Percentiles rank a stretch among this genome's conserved stretches.
phyloP scores from a whole-genome alignment of 1,284 basidiomycete species.

The Sanghuangporus baumii region DNA sequence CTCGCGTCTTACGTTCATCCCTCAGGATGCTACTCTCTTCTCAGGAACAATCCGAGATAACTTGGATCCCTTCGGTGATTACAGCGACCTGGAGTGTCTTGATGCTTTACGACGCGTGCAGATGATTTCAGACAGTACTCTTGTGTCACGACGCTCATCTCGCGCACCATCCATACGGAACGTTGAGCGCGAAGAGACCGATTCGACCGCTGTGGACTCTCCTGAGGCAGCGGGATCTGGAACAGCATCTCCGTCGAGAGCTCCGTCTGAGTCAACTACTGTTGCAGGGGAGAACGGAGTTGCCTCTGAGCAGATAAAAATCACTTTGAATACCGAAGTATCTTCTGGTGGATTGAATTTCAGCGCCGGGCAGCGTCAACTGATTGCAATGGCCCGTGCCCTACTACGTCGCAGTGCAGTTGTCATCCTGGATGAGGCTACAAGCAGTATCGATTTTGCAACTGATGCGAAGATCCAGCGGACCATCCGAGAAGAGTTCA shows the following conservation, averaged over 20 bases:
- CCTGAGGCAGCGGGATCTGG: slow-evolving; percentile 20
- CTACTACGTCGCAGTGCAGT: slow-evolving; percentile 71
- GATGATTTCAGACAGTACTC: slow-evolving; percentile 46
- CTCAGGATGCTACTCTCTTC: slow-evolving; percentile 66
- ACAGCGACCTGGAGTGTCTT: slow-evolving; percentile 73
- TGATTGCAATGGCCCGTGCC: slow-evolving; percentile 77
- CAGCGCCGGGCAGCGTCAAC: slow-evolving; percentile 81
- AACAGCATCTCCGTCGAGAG: slow-evolving; percentile 26
- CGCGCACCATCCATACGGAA: slow-evolving; percentile 40
- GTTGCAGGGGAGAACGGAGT: slow-evolving; percentile 33
- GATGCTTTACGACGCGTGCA: slow-evolving; percentile 64
- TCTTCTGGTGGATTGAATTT: slow-evolving; percentile 80
- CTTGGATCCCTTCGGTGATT: slow-evolving; percentile 81
- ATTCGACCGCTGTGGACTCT: slow-evolving; percentile 26
- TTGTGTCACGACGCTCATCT: slow-evolving; percentile 42
- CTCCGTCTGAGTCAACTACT: slow-evolving; percentile 3
- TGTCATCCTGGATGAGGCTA: slow-evolving; percentile 83
- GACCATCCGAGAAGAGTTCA: slow-evolving; percentile 78
- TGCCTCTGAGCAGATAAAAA: slow-evolving; percentile 36
- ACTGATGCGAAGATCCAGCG: slow-evolving; percentile 76
- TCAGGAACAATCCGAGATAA: slow-evolving; percentile 84
- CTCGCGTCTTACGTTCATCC: slow-evolving; percentile 45
- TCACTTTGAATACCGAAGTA: slow-evolving; percentile 68
- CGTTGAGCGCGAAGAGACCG: slow-evolving; percentile 30
- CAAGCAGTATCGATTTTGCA: slow-evolving; percentile 69